Conservation (phyloP, 257 asterid genomes). For the Fraxinus cuspidata region DNA sequence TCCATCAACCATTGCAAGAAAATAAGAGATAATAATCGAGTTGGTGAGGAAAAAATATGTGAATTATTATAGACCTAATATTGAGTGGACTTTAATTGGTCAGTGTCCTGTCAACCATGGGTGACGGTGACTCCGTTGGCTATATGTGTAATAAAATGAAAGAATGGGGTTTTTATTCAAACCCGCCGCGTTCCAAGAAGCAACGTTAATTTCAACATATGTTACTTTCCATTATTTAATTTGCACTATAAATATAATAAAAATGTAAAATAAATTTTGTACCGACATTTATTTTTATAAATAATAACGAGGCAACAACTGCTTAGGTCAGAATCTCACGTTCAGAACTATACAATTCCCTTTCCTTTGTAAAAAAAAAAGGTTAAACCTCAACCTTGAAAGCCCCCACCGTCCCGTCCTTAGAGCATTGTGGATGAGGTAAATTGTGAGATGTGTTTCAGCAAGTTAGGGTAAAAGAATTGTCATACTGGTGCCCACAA, state of each 20-base stretch:
- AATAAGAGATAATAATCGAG: neutral
- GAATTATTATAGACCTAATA: too few species aligned
- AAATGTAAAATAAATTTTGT: neutral
- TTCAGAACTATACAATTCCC: neutral
- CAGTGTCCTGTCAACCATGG: neutral
- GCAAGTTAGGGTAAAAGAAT: too few species aligned
- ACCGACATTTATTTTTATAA: neutral
- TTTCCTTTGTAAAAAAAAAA: too few species aligned
- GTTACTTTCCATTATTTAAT: neutral
- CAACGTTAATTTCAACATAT: constrained; percentile 34
- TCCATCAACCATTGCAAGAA: too few species aligned
- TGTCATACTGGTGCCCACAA: too few species aligned
- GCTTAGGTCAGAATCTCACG: neutral
- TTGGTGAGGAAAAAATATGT: neutral
- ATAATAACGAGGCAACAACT: neutral
- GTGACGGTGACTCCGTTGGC: neutral
- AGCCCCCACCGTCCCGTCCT: too few species aligned
- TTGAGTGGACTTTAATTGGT: too few species aligned
- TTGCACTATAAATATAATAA: neutral
- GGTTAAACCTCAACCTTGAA: too few species aligned
- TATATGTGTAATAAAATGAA: neutral
- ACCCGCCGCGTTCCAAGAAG: constrained; percentile 31
- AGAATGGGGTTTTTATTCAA: neutral
- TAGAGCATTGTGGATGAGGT: too few species aligned
- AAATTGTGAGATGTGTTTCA: too few species aligned